Percentiles rank a stretch among this genome's conserved stretches.
phyloP scores from a whole-genome alignment of 2,329 filamentous ascomycete genomes.

The Diaporthe sp. region DNA sequence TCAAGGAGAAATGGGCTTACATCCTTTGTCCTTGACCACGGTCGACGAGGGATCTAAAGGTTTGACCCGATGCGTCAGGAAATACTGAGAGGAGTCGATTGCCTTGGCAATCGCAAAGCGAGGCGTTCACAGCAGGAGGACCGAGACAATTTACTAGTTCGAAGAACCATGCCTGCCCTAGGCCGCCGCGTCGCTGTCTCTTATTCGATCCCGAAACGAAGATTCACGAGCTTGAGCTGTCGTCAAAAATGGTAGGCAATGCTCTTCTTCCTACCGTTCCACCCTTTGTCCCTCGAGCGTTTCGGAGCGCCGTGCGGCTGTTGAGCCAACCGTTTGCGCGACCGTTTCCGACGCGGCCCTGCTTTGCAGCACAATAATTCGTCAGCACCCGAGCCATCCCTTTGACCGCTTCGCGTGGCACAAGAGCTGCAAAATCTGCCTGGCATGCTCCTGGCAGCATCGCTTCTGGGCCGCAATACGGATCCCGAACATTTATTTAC shows the following conservation, averaged over 20 bases:
- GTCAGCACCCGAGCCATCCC: background rate
- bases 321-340: background rate
- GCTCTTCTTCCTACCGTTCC: background rate
- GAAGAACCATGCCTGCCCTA: background rate
- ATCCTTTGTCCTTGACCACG: too few species aligned
- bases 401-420: background rate
- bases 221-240: background rate
- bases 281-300: background rate
- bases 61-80: background rate
- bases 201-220: background rate
- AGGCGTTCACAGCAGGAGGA: background rate
- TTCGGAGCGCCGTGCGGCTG: background rate
- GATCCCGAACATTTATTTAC: background rate
- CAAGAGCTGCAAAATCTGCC: background rate
- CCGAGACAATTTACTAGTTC: background rate
- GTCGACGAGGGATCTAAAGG: too few species aligned
- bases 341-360: background rate
- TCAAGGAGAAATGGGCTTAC: background rate
- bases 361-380: background rate
- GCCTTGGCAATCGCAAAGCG: background rate
- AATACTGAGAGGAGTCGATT: background rate
- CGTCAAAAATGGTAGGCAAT: background rate
- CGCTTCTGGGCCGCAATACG: background rate
- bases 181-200: background rate
- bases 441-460: background rate